Evolutionary conservation across 2,329 filamentous ascomycete species (phyloP), one percentile per base, ranked within the genome.

Genomic region (Periconia digitata): DNA sequence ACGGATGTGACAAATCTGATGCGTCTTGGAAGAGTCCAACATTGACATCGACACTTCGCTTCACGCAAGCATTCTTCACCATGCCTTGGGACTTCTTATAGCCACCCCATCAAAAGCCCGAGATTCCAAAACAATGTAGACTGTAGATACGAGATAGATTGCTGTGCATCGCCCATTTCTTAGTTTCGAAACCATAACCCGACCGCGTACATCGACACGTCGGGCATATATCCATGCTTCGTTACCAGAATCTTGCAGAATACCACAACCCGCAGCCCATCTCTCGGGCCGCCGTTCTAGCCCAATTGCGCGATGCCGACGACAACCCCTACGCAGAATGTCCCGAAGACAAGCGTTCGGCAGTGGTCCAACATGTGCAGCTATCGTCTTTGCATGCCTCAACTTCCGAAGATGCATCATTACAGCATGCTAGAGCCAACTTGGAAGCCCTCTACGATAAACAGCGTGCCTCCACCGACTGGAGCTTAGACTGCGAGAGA

Each of bases 401-500:
- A n/a, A n/a, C n/a, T n/a, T n/a, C n/a, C n/a, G n/a, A n/a, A 12
- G 24, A 27, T 27, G 24, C 7, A 4, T 43, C 42, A 12, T 27
- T 55, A 12, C 41, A 29, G 22, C 44, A 40, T 21, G 40, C 40
- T 8, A 43, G 32, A 21, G 22, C 13, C 15, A 50, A 48, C 50
- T 51, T 60, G 6, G 35, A 43, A 8, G 49, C 20, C 2, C 37
- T 56, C 32, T 50, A 38, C 24, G 38, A 52, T 23, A 23, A 51
- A 17, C 50, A 56, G 35, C 47, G 49, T 22, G 16, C 29, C 17
- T 37, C 22, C 16, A 27, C 52, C 8, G 50, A 55, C 20, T 46
- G 47, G 46, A 44, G 8, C 8, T 24, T 38, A n/a, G 52, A 54
- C 8, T 50, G 44, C 43, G 15, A 37, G 23, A 44, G 38, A 37